Conservation (phyloP, 2,329 filamentous ascomycete species). For the Zalaria sp. region DNA sequence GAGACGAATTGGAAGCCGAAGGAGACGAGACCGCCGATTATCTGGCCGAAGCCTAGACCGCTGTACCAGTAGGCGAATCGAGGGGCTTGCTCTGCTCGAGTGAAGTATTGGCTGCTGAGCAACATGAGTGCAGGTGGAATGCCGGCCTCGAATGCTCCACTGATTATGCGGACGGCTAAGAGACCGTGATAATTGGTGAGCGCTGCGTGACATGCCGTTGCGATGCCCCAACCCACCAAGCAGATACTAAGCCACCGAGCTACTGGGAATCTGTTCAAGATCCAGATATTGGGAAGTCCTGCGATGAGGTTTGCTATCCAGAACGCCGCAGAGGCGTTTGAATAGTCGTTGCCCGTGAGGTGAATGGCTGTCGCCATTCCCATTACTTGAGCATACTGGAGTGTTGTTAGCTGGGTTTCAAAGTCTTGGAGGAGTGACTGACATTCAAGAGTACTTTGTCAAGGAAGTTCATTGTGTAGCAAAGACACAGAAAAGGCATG, state of each 20-base stretch:
- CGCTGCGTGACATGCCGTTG: conserved; percentile 45
- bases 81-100: conserved; percentile 37
- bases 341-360: conserved; percentile 46
- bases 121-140: conserved; percentile 54
- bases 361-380: conserved; percentile 41
- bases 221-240: conserved; percentile 46
- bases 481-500: conserved; percentile 38
- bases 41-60: conserved; percentile 61
- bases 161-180: conserved; percentile 44
- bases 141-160: conserved; percentile 55
- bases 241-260: conserved; percentile 46
- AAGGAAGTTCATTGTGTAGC: conserved; percentile 49
- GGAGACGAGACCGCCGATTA: conserved; percentile 54
- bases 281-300: conserved; percentile 39
- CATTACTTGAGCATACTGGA: conserved; percentile 56
- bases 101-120: conserved; percentile 56
- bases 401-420: conserved; percentile 1
- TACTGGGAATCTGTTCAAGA: conserved; percentile 46
- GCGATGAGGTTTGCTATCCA: conserved; percentile 48
- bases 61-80: conserved; percentile 36
- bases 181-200: conserved; percentile 45
- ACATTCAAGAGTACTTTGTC: conserved; percentile 53
- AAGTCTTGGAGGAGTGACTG: conserved; percentile 12
- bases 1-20: conserved; percentile 27
- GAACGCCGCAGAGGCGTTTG: conserved; percentile 46